Evolutionary conservation across 1,139 yeast genomes (phyloP).

Genomic region (Arxiozyma slooffiae): DNA sequence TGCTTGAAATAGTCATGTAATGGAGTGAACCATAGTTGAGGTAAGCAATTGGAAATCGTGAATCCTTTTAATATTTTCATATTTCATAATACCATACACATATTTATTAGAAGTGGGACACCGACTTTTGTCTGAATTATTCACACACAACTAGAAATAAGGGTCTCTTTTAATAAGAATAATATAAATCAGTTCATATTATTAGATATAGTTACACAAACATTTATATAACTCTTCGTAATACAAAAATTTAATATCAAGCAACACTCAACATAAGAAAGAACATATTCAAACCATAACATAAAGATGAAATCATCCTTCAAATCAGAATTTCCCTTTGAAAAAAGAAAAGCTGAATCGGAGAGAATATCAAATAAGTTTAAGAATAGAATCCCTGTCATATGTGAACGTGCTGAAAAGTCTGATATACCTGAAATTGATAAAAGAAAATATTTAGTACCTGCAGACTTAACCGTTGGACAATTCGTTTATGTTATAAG

Average conservation of each 20-base stretch:
- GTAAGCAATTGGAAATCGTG: too few relatives aligned
- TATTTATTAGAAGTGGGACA: background rate
- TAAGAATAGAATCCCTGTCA: constrained; percentile 87
- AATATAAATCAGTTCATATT: too few relatives aligned
- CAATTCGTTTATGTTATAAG: constrained; percentile 96
- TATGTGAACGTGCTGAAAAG: constrained; percentile 95
- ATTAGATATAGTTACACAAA: too few relatives aligned
- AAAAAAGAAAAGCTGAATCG: constrained; percentile 93
- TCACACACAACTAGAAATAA: too few relatives aligned
- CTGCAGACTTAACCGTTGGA: constrained; percentile 92
- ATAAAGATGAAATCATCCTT: constrained; percentile 28
- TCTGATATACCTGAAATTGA: constrained; percentile 94
- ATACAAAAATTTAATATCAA: too few relatives aligned
- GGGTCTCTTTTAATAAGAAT: background rate
- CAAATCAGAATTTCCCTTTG: constrained; percentile 37
- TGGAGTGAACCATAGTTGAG: too few relatives aligned
- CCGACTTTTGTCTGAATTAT: background rate
- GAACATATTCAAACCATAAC: background rate
- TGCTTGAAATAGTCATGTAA: too few relatives aligned
- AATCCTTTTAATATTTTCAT: too few relatives aligned
- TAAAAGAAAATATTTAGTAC: constrained; percentile 92
- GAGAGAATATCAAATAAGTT: constrained; percentile 84
- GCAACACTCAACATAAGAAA: too few relatives aligned
- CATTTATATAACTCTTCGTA: too few relatives aligned
- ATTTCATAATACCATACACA: background rate